Base-by-base conservation (phyloP, 352 stramenopile genomes). In the Heterotrichella gracilis region DNA sequence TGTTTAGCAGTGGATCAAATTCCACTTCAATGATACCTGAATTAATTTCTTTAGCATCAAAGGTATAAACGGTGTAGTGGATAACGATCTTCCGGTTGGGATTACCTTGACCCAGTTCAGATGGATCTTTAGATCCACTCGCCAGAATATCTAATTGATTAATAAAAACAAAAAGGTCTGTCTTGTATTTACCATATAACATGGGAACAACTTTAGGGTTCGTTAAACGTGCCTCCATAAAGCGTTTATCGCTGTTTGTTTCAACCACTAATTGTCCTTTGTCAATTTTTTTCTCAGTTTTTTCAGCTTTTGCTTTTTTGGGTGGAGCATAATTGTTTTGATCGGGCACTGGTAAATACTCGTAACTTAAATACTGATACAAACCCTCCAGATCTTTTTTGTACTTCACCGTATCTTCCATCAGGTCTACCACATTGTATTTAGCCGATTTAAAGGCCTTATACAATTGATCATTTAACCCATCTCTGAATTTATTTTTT, bases 41-140 rank as follows among this genome's bases (percentile, higher is more conserved):
- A 53, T 53, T 53, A 53, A 53, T 53, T 53, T 53, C 32, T n/a
- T n/a, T 9, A n/a, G 32, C 32, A 53, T 53, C 32, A n/a, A 53
- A n/a, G 32, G 32, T 53, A n/a, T 53, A 53, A 53, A 53, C 32
- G n/a, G 32, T 53, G n/a, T 53, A 53, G n/a, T 53, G 32, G n/a
- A 53, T n/a, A 53, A 53, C n/a, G 9, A 53, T 53, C n/a, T 53
- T 53, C 32, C 32, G 9, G 32, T 53, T 53, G 9, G n/a, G 9
- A 53, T 53, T 53, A n/a, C 32, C 32, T 17, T 53, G 9, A 17
- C 32, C 32, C 32, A 53, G 32, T 9, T 53, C 32, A 53, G 9
- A 9, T n/a, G 32, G 32, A 17, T 9, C 32, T 53, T 53, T 53
- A n/a, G 9, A 53, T 17, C 32, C 32, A 53, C 9, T n/a, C 9